Evolutionary conservation across 116 monocot genomes (phyloP).

Genomic region (Posidonia oceanica): DNA sequence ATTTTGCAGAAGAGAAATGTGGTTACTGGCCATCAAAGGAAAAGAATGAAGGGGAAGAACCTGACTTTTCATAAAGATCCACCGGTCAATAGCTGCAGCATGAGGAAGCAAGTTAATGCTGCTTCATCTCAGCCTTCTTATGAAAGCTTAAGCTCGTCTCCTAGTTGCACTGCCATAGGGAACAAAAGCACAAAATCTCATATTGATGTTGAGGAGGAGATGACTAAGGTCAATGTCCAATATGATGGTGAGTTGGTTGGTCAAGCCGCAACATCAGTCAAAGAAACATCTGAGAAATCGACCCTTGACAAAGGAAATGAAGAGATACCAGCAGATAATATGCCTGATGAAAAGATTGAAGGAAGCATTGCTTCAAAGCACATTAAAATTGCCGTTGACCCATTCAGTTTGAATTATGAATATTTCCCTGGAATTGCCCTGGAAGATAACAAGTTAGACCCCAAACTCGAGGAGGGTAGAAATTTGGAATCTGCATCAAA

Average conservation of each 20-base stretch:
- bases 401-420: background rate
- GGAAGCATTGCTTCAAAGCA: background rate
- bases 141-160: slow-evolving; percentile 8
- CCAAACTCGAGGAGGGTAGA: slow-evolving; percentile 8
- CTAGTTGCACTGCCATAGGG: background rate
- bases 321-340: background rate
- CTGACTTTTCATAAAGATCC: slow-evolving; percentile 6
- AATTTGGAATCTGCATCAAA: slow-evolving; percentile 11
- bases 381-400: background rate
- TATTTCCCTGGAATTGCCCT: slow-evolving; percentile 3
- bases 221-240: background rate
- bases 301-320: slow-evolving; percentile 3
- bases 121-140: slow-evolving; percentile 16
- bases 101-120: slow-evolving; percentile 12
- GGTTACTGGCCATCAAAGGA: slow-evolving; percentile 20
- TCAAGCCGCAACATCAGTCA: background rate
- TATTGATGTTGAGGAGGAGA: slow-evolving; percentile 7
- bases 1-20: slow-evolving; percentile 26
- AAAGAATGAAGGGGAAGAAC: slow-evolving; percentile 15
- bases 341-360: background rate
- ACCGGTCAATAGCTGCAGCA: slow-evolving; percentile 7
- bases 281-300: slow-evolving; percentile 5
- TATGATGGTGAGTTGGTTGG: slow-evolving; percentile 10
- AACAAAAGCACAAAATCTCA: slow-evolving; percentile 3
- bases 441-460: slow-evolving; percentile 9